Base-by-base conservation (phyloP, 163 green algal species). In the Coccomyxa subellipsoidea region DNA sequence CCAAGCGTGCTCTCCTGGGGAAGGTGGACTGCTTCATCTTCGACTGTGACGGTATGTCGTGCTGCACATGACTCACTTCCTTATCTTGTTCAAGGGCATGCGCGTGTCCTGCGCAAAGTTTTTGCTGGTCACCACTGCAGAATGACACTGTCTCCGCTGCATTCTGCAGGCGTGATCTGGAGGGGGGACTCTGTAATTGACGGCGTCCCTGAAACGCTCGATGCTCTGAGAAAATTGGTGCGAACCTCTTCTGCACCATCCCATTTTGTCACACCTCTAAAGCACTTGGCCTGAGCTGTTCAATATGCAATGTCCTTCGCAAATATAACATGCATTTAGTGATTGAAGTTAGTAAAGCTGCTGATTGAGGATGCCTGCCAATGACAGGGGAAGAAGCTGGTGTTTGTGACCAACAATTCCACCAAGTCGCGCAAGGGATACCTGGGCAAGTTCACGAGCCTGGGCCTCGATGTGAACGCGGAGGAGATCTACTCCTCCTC, bases 321-420 rank as follows among this genome's bases (percentile, higher is more conserved):
- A n/a, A n/a, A n/a, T n/a, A n/a, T n/a, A n/a, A n/a, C n/a, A n/a
- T n/a, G n/a, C n/a, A n/a, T n/a, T n/a, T n/a, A n/a, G n/a, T n/a
- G n/a, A n/a, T n/a, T n/a, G n/a, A n/a, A n/a, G n/a, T n/a, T n/a
- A n/a, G n/a, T n/a, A n/a, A n/a, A n/a, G n/a, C n/a, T n/a, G n/a
- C n/a, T n/a, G n/a, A n/a, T n/a, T n/a, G n/a, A n/a, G n/a, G 15
- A 59, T 59, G 21, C 15, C 47, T 59, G 3, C 5, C 47, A 59
- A 59, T 59, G 47, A 59, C 92, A 97, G 92, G 96, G 95, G 84
- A 99, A 99, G 92, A 92, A 92, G 79, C 90, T 99, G 18, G 91
- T 98, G 54, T 99, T 99, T 88, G 96, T 99, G n/a, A 99, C 97
- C 80, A 99, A 99, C 93, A 99, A 99, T 90, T 97, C 92, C 77